Conservation (phyloP, 164 flowering plant genomes). For the Kalanchoe fedtschenkoi region DNA sequence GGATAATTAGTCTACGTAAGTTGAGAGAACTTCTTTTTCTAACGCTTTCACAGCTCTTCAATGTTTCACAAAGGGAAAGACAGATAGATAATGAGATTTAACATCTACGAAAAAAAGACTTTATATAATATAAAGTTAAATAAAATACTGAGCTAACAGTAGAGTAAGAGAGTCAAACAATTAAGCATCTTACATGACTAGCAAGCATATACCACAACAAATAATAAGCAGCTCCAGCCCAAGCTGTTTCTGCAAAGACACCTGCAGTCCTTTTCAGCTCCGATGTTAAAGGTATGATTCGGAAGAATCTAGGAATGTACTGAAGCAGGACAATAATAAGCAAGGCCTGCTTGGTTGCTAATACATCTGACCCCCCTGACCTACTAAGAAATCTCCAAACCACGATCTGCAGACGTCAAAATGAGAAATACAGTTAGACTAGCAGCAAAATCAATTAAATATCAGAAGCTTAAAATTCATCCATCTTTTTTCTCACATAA, state of each 20-base stretch:
- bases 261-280: conserved; percentile 35
- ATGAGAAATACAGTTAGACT: background rate
- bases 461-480: background rate
- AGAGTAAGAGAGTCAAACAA: background rate
- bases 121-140: background rate
- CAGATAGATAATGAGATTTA: background rate
- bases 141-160: no score
- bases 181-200: conserved; percentile 27
- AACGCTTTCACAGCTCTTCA: background rate
- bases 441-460: background rate
- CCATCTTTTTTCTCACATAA: no score
- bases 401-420: conserved; percentile 18
- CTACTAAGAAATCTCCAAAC: conserved; percentile 23
- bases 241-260: conserved; percentile 31
- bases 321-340: conserved; percentile 22
- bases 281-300: conserved; percentile 27
- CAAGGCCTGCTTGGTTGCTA: conserved; percentile 22
- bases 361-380: conserved; percentile 18
- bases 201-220: conserved; percentile 34
- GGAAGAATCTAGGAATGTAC: conserved; percentile 29
- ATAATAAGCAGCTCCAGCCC: conserved; percentile 39
- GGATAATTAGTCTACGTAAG: background rate
- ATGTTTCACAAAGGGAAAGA: no score
- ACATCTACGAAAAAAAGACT: background rate
- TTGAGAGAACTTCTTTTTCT: background rate